Evolutionary conservation across 2,329 filamentous ascomycete genomes (phyloP).

Genomic region (Stemphylium lycopersici): DNA sequence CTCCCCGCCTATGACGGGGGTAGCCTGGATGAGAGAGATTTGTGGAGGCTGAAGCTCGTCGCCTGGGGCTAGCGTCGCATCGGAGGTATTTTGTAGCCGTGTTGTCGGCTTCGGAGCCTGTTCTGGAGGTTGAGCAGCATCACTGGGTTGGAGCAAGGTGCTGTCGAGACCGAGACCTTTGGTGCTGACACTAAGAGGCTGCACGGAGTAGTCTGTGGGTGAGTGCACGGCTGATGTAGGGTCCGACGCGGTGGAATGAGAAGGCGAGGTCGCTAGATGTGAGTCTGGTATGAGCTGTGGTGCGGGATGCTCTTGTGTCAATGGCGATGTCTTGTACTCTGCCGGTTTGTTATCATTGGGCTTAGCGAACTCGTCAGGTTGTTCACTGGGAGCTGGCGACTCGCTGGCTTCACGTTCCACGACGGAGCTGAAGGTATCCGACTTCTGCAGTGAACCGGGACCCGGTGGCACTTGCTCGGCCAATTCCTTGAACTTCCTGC

Average conservation of each 20-base stretch:
- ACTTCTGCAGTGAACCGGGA: constrained; percentile 42
- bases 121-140: constrained; percentile 17
- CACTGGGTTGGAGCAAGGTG: constrained; percentile 23
- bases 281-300: constrained; percentile 36
- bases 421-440: constrained; percentile 42
- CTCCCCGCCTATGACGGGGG: constrained; percentile 45
- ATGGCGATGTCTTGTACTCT: constrained; percentile 32
- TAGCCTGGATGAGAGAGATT: constrained; percentile 48
- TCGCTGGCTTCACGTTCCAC: constrained; percentile 47
- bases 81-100: constrained; percentile 17
- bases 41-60: constrained; percentile 40
- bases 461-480: constrained; percentile 55
- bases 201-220: constrained; percentile 43
- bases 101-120: constrained; percentile 17
- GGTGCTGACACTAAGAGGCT: constrained; percentile 31
- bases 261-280: constrained; percentile 41
- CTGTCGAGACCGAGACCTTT: constrained; percentile 36
- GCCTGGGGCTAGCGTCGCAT: constrained; percentile 13
- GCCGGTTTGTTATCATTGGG: constrained; percentile 19
- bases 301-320: constrained; percentile 25
- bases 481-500: constrained; percentile 84
- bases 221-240: constrained; percentile 37
- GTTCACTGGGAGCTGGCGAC: constrained; percentile 46
- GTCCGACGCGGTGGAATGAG: constrained; percentile 37
- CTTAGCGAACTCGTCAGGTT: constrained; percentile 35